These are phyloP conservation scores for Moelleriella libera DNA, from an alignment of 2,329 filamentous ascomycete species.

Conservation along the genomic window DNA sequence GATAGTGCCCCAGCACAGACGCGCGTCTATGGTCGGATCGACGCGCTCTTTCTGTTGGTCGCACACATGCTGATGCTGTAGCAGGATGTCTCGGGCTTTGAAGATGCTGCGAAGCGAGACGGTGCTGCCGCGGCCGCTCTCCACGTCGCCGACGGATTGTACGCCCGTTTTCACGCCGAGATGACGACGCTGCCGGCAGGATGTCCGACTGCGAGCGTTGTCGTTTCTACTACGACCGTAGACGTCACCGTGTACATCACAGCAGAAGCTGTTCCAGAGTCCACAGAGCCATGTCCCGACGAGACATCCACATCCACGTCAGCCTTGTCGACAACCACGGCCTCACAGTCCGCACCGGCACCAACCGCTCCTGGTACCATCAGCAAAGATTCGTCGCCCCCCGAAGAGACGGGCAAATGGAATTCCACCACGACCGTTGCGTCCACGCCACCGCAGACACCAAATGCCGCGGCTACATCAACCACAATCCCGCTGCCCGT, in stretches of 20 bases:
- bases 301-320: neutral
- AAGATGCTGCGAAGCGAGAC: neutral
- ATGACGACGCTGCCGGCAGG: conserved; percentile 4
- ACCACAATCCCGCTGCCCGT: neutral
- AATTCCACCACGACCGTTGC: neutral
- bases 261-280: conserved; percentile 8
- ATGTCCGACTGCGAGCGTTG: conserved; percentile 11
- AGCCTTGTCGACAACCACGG: neutral
- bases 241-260: conserved; percentile 18
- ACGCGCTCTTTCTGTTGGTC: no score
- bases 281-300: neutral
- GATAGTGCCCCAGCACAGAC: no score
- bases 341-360: no score
- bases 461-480: conserved; percentile 1
- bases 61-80: neutral
- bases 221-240: conserved; percentile 16
- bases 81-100: neutral
- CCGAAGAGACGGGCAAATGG: neutral
- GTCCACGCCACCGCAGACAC: neutral
- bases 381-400: neutral
- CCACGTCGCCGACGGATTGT: neutral
- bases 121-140: neutral
- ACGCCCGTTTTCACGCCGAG: neutral
- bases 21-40: no score
- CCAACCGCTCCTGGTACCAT: neutral